Evolutionary conservation across 768 basidiomycete species (phyloP), one percentile per base, ranked within the genome.

Genomic region (Xanthoconium purpureum): DNA sequence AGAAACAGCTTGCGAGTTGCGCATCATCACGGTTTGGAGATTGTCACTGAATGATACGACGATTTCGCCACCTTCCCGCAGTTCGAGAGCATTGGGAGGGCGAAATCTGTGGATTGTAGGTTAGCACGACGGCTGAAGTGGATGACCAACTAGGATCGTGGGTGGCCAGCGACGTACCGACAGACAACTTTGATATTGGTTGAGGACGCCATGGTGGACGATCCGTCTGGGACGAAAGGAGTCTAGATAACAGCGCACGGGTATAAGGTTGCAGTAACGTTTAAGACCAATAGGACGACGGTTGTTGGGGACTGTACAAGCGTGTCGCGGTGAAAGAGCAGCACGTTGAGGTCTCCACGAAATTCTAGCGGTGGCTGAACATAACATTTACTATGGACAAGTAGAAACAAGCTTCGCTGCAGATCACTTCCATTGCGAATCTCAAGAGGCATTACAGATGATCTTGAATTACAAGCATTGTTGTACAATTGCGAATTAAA

Each of bases 101-200:
- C 97, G 94, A 76, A 98, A 99, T 55, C 96, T 95, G 67, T 24
- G 46, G 35, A 20, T 36, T 24, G 56, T 50, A 30, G 1, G 24
- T 66, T 38, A 56, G 54, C 24, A 46, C 15, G 58, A 58, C 33
- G 54, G 39, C 15, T n/a, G 28, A 9, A 35, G 18, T 17, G 28
- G 40, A 47, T 38, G 54, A 45, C 43, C 35, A 53, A 65, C 5
- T 33, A 36, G 20, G 46, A 33, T 18, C 17, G 32, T 36, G 37
- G 47, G 55, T 50, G 57, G 47, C 38, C n/a, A 57, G 42, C 44
- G 49, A 75, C 93, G 64, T 65, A 95, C 96, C 96, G 93, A 82
- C 96, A 98, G 62, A 99, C 93, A 69, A 99, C 97, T 80, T 98
- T 96, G 82, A 96, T 94, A 73, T 95, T 95, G 63, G 86, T 94